phyloP scores from a whole-genome alignment of 345 rosid species.

The Rhodamnia argentea region DNA sequence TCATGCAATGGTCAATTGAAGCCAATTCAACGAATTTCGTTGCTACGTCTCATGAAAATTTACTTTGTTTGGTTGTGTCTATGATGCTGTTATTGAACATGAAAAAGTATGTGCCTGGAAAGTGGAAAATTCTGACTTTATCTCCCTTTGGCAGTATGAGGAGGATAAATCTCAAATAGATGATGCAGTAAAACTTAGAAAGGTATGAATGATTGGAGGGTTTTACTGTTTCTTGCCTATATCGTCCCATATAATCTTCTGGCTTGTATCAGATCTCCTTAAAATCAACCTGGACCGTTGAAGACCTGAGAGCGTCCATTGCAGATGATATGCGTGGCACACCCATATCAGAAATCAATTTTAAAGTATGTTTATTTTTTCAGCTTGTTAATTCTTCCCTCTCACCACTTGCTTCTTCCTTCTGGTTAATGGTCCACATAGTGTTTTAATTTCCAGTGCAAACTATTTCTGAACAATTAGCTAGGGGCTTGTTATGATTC shows the following conservation, averaged over 20 bases:
- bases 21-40: background rate
- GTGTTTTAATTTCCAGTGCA: background rate
- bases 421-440: background rate
- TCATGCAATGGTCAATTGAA: background rate
- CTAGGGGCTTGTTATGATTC: background rate
- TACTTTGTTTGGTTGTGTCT: background rate
- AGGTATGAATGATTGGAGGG: slow-evolving; percentile 27
- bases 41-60: background rate
- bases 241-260: background rate
- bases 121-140: background rate
- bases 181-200: slow-evolving; percentile 61
- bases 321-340: slow-evolving; percentile 36
- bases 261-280: slow-evolving; percentile 42
- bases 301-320: slow-evolving; percentile 65
- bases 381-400: background rate
- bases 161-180: slow-evolving; percentile 71
- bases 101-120: background rate
- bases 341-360: slow-evolving; percentile 48
- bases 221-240: background rate
- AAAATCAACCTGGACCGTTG: slow-evolving; percentile 53
- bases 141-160: slow-evolving; percentile 50
- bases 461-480: background rate
- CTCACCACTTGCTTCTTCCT: background rate
- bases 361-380: slow-evolving; percentile 32
- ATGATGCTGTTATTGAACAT: background rate